Evolutionary conservation across 768 basidiomycete species (phyloP).

Genomic region (Russula foetens): DNA sequence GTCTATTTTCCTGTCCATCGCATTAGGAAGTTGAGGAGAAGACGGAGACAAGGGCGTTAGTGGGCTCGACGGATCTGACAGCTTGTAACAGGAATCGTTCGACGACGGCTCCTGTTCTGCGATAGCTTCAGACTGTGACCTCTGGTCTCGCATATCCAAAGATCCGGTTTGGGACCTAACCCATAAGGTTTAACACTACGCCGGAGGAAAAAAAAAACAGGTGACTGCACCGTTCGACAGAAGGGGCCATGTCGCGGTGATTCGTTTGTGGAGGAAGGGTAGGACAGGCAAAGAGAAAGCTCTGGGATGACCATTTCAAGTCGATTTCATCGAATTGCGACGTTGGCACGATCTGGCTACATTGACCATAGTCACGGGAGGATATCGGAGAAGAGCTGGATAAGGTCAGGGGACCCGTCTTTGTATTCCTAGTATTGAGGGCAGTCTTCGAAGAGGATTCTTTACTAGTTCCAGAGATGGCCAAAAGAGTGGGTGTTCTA

Average conservation of each 20-base stretch:
- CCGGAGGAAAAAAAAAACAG: neutral
- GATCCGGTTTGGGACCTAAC: neutral
- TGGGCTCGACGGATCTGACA: neutral
- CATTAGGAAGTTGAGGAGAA: neutral
- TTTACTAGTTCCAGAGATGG: neutral
- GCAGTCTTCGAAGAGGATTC: neutral
- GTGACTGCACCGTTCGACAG: neutral
- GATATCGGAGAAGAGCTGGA: neutral
- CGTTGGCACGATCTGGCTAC: slow-evolving; percentile 9
- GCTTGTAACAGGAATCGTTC: neutral
- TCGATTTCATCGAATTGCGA: slow-evolving; percentile 15
- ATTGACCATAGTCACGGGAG: neutral
- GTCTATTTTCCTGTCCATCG: neutral
- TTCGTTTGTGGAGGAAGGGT: neutral
- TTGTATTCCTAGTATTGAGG: neutral
- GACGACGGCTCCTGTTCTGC: neutral
- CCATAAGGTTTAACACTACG: neutral
- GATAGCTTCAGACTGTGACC: neutral
- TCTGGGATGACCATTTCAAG: neutral
- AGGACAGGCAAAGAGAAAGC: neutral
- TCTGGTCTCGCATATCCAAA: neutral
- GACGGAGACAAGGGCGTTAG: slow-evolving; percentile 7
- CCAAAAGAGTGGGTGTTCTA: neutral
- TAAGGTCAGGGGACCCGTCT: neutral
- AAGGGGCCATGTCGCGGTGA: neutral